Evolutionary conservation across 768 basidiomycete species (phyloP).

Genomic region (Melanogaster broomeanus): DNA sequence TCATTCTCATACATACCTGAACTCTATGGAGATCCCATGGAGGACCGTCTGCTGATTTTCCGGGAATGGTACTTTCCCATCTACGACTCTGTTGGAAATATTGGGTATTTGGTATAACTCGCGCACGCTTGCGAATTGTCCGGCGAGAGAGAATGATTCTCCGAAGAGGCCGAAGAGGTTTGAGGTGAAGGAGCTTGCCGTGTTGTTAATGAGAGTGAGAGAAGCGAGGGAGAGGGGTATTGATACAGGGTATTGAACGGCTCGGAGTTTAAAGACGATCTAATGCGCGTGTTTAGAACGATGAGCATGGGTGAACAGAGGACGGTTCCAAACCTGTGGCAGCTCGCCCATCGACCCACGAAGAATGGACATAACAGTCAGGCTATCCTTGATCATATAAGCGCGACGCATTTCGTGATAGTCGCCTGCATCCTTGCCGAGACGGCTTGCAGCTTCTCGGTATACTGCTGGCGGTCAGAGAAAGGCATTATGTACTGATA

Average conservation of each 20-base stretch:
- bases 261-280: conserved; percentile 66
- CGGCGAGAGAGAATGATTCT: conserved; percentile 55
- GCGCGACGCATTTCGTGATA: conserved; percentile 33
- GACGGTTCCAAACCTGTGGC: conserved; percentile 50
- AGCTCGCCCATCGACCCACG: conserved; percentile 57
- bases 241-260: conserved; percentile 58
- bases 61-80: conserved; percentile 52
- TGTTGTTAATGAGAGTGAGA: conserved; percentile 57
- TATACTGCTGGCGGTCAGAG: conserved; percentile 30
- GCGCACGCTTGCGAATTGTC: conserved; percentile 54
- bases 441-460: conserved; percentile 17
- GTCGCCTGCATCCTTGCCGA: conserved; percentile 42
- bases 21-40: conserved; percentile 59
- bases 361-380: conserved; percentile 42
- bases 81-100: conserved; percentile 60
- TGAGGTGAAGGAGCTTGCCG: conserved; percentile 50
- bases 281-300: conserved; percentile 23
- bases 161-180: conserved; percentile 54
- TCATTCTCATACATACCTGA: conserved; percentile 41
- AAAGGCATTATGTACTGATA: neutral
- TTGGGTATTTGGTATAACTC: conserved; percentile 63
- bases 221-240: conserved; percentile 69
- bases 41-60: conserved; percentile 45
- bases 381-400: conserved; percentile 31
- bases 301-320: neutral